Evolutionary conservation across 2,329 filamentous ascomycete species (phyloP), one percentile per base, ranked within the genome.

Genomic region (Colletotrichum brevisporum): DNA sequence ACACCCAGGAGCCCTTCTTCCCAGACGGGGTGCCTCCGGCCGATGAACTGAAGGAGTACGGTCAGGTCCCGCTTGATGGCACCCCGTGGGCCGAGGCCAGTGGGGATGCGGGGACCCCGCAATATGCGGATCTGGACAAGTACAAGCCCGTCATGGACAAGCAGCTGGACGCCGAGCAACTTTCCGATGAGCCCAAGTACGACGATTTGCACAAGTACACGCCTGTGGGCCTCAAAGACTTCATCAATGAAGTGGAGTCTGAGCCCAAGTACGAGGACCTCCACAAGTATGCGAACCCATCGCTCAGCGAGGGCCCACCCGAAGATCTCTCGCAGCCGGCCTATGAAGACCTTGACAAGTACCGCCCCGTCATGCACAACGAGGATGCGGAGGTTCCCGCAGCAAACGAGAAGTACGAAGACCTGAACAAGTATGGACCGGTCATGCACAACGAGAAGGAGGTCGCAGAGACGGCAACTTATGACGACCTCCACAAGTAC

Each of bases 121-220:
- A 58, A 48, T 71, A 67, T 56, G 59, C 62, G 16, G 79, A 81
- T 60, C 72, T 80, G 3, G 72, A 76, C 69, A 76, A 77, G 61
- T 84, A 84, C 73, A 76, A 77, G 21, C 78, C 81, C 1, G 72
- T 77, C 21, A 72, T 75, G 41, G 74, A 79, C 31, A 74, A 78
- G n/a, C 61, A 76, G 1, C 59, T 70, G 1, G 69, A 75, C 13
- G 75, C 76, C 57, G 60, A 68, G 16, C 71, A 74, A 63, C 31
- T 45, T 26, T 26, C 58, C 39, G 47, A 53, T 15, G 48, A 74
- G 13, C 66, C 75, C 39, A 69, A 78, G 41, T 82, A 84, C 63
- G 76, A 83, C 3, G 84, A 87, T 55, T 74, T 86, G 53, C 71
- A 78, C 63, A 75, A 80, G 47, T 84, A 84, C 67, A 76, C 75